A percentile compares a stretch with the other conserved stretches of the same genome.
These are phyloP conservation scores for Ambrosia trifida DNA, from an alignment of 129 eudicot species.

Conservation along the genomic window DNA sequence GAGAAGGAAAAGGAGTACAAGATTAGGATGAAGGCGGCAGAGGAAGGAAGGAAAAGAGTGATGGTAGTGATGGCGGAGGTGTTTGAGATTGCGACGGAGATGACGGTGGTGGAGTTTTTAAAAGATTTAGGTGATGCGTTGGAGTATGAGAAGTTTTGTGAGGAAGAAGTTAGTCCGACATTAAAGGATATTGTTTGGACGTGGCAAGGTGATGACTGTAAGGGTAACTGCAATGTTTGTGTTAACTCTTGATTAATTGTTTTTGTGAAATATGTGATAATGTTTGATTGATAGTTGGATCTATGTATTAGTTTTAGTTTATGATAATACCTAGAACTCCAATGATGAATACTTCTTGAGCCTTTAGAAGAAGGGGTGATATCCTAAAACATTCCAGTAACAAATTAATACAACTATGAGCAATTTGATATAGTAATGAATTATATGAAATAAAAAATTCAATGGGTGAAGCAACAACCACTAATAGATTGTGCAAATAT, in stretches of 20 bases:
- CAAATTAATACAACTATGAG: constrained; percentile 2
- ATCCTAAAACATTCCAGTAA: constrained; percentile 34
- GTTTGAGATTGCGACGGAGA: constrained; percentile 34
- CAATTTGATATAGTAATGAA: neutral
- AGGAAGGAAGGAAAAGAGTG: constrained; percentile 32
- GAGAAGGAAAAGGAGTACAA: too few species aligned
- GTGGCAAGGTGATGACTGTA: too few species aligned
- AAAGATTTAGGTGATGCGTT: constrained; percentile 32
- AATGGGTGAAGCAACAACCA: constrained; percentile 5
- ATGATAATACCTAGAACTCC: constrained; percentile 42
- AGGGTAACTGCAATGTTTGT: too few species aligned
- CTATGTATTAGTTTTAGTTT: too few species aligned
- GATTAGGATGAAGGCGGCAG: neutral
- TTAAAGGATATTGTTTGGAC: too few species aligned
- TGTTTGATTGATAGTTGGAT: too few species aligned
- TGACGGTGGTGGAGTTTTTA: constrained; percentile 35
- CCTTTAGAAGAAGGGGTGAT: constrained; percentile 40
- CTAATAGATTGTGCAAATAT: neutral
- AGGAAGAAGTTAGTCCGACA: too few species aligned
- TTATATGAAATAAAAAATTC: neutral
- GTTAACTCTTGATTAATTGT: too few species aligned
- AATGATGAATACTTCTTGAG: constrained; percentile 16
- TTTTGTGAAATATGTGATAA: too few species aligned
- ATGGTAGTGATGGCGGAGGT: constrained; percentile 36
- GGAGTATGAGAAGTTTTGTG: constrained; percentile 19